Percentiles rank a stretch among this genome's conserved stretches.
Evolutionary conservation across 2,329 filamentous ascomycete genomes (phyloP).

Genomic region (Metarhizium anisopliae): DNA sequence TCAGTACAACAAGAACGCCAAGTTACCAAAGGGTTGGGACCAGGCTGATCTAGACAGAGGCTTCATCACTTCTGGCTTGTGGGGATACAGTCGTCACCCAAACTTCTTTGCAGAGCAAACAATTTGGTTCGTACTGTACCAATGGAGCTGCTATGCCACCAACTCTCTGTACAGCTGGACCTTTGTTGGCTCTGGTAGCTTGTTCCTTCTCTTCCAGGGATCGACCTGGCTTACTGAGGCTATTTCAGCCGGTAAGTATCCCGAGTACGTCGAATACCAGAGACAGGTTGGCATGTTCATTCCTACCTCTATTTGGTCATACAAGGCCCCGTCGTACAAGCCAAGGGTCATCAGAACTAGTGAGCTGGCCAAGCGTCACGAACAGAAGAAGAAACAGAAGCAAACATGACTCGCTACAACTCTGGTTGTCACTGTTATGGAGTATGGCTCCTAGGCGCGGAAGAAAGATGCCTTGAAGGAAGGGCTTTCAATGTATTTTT

Average conservation of each 20-base stretch:
- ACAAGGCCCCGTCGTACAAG: slow-evolving; percentile 26
- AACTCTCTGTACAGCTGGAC: slow-evolving; percentile 72
- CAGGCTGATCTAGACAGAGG: slow-evolving; percentile 79
- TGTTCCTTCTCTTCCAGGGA: slow-evolving; percentile 77
- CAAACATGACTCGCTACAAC: slow-evolving; percentile 1
- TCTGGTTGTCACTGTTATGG: too few species aligned
- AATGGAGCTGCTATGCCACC: slow-evolving; percentile 74
- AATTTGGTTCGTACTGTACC: slow-evolving; percentile 81
- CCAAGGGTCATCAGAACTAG: slow-evolving; percentile 43
- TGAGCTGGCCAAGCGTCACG: slow-evolving; percentile 37
- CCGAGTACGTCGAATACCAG: slow-evolving; percentile 82
- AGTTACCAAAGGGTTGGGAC: slow-evolving; percentile 55
- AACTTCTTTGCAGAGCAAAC: slow-evolving; percentile 91
- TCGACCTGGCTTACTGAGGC: slow-evolving; percentile 83
- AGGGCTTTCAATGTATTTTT: too few species aligned
- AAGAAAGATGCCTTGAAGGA: too few species aligned
- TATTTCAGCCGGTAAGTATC: slow-evolving; percentile 74
- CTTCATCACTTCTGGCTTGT: slow-evolving; percentile 77
- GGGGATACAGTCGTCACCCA: slow-evolving; percentile 82
- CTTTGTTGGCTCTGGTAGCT: slow-evolving; percentile 55
- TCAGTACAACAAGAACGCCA: slow-evolving; percentile 63
- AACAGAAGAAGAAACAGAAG: slow-evolving; percentile 29
- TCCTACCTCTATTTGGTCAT: slow-evolving; percentile 44
- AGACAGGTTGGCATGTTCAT: slow-evolving; percentile 74
- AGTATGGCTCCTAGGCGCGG: background rate